phyloP scores from a whole-genome alignment of 768 basidiomycete species.

The Sporobolomyces phaffii region DNA sequence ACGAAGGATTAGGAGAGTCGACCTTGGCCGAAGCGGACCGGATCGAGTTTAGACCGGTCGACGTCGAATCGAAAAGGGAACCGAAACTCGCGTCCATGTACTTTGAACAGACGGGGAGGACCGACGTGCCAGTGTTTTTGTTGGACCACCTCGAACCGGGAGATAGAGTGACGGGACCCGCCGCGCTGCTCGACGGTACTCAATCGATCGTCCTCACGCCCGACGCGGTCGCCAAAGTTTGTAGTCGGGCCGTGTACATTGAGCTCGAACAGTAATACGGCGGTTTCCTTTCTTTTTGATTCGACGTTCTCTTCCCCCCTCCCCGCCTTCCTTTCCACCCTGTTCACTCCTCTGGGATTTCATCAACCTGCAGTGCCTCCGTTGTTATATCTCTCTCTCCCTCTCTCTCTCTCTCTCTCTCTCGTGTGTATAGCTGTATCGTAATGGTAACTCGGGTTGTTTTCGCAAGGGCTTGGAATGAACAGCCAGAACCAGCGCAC shows the following conservation, averaged over 20 bases:
- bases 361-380: no score
- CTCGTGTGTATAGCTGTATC: no score
- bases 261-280: no score
- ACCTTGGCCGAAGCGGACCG: constrained; percentile 67
- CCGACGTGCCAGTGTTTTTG: constrained; percentile 73
- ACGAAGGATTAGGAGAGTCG: constrained; percentile 69
- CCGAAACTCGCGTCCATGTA: constrained; percentile 56
- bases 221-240: constrained; percentile 19
- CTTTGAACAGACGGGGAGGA: constrained; percentile 71
- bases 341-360: no score
- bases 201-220: constrained; percentile 78
- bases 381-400: no score
- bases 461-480: no score
- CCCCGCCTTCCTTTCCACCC: no score
- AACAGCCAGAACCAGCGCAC: no score
- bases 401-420: no score
- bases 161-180: constrained; percentile 71
- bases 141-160: constrained; percentile 63
- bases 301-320: no score
- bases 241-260: constrained; percentile 21
- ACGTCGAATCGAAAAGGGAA: constrained; percentile 41
- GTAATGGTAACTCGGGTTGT: no score
- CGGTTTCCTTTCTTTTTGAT: no score
- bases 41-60: constrained; percentile 51
- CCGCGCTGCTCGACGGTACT: constrained; percentile 90